Evolutionary conservation across 805 yeast species (phyloP).

Genomic region (Metschnikowia rubicola): DNA sequence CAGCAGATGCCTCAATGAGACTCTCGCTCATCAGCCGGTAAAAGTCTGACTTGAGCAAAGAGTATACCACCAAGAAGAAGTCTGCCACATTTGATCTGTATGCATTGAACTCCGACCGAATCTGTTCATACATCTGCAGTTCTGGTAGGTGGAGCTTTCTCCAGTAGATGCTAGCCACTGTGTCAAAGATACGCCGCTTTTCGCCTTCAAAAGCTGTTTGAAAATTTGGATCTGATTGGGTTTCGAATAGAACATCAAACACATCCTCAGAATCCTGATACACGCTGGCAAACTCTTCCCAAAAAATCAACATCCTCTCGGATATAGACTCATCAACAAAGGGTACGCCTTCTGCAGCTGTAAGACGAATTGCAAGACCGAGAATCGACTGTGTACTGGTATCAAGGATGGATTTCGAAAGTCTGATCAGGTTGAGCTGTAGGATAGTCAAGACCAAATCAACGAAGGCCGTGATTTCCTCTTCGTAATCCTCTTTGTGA

Average conservation of each 20-base stretch:
- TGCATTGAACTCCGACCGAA: conserved; percentile 54
- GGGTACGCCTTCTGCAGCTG: conserved; percentile 56
- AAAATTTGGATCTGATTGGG: conserved; percentile 12
- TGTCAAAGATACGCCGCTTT: conserved; percentile 40
- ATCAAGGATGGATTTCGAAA: conserved; percentile 39
- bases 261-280: conserved; percentile 25
- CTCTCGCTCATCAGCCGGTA: conserved; percentile 42
- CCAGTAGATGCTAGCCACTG: conserved; percentile 65
- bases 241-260: conserved; percentile 18
- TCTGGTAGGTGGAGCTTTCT: conserved; percentile 53
- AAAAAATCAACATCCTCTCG: conserved; percentile 55
- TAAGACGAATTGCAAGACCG: conserved; percentile 47
- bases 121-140: conserved; percentile 25
- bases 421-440: conserved; percentile 43
- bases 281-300: conserved; percentile 64
- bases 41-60: conserved; percentile 55
- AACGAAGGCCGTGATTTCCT: conserved; percentile 40
- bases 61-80: conserved; percentile 66
- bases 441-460: conserved; percentile 44
- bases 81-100: conserved; percentile 78
- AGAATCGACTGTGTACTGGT: conserved; percentile 39
- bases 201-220: conserved; percentile 24
- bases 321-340: conserved; percentile 55
- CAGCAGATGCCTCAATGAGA: conserved; percentile 24
- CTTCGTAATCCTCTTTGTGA: conserved; percentile 25